Evolutionary conservation across 1,284 basidiomycete species (phyloP), one percentile per base, ranked within the genome.

Genomic region (Heterobasidion annosum): DNA sequence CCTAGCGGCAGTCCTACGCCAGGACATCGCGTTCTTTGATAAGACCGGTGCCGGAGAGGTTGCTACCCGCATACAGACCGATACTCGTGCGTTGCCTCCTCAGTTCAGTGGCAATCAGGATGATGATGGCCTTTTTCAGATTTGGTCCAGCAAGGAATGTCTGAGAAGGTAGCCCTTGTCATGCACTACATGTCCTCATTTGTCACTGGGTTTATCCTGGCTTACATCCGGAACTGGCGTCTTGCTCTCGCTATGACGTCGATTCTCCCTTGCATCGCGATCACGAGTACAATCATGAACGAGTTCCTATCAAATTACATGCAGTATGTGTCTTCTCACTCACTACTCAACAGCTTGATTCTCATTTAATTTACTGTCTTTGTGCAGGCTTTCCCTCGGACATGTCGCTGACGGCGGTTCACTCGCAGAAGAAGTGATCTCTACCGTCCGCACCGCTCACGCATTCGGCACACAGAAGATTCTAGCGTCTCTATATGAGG

Each of bases 1-100:
- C 63, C 79, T 96, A 5, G 70, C 77, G 54, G 82, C 91, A 2
- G 70, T 93, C 13, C 75, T 95, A 15, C 85, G 91, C 43, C 89
- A 93, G 69, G 86, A 95, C 67, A 83, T 91, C 55, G 85, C 88
- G 10, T 98, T 83, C 73, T 98, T 98, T 65, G 96, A 98, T 67
- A 82, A 86, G 18, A 82, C 98, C 54, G 95, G 96, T 25, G 88
- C 95, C 5, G 96, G 96, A 57, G 96, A 98, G 69, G 85, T 99
- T 37, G 90, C 96, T 1, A 98, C 94, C 1, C 86, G 94, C 54
- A 98, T 98, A 60, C 91, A 96, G 67, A 92, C 89, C 1, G 92
- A 94, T 66, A 93, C 88, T n/a, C 87, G 87, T 88, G 64, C 60
- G 82, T 72, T n/a, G 40, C 50, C 45, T 34, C n/a, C 45, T 37